These are phyloP conservation scores for Scedosporium dehoogii DNA, from an alignment of 2,329 filamentous ascomycete species.

Conservation along the genomic window DNA sequence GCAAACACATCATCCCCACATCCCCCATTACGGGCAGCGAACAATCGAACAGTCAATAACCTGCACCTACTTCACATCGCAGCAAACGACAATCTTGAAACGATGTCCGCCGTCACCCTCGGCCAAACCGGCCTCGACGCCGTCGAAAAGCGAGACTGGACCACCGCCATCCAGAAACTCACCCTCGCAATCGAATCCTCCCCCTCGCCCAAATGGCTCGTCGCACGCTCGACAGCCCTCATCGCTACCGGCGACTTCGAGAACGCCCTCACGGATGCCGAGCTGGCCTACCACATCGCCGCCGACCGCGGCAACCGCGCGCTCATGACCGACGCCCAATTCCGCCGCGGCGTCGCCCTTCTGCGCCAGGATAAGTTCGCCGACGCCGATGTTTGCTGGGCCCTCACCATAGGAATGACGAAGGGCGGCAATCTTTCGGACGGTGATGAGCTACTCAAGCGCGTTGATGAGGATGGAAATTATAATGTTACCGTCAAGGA, in stretches of 20 bases:
- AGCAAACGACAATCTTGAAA: background rate
- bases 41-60: background rate
- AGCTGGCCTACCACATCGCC: slow-evolving; percentile 53
- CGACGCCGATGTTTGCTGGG: slow-evolving; percentile 64
- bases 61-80: background rate
- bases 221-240: slow-evolving; percentile 72
- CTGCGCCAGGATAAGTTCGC: slow-evolving; percentile 61
- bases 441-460: slow-evolving; percentile 3
- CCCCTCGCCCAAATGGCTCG: slow-evolving; percentile 65
- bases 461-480: slow-evolving; percentile 33
- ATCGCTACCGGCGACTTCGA: slow-evolving; percentile 51
- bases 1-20: too few relatives aligned
- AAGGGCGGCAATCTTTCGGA: slow-evolving; percentile 18
- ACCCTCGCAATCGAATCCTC: slow-evolving; percentile 57
- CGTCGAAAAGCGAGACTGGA: slow-evolving; percentile 52
- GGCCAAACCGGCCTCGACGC: slow-evolving; percentile 55
- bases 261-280: slow-evolving; percentile 59
- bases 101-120: slow-evolving; percentile 41
- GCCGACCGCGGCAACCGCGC: slow-evolving; percentile 62
- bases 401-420: slow-evolving; percentile 38
- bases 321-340: slow-evolving; percentile 70
- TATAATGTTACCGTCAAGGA: slow-evolving; percentile 30
- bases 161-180: slow-evolving; percentile 57
- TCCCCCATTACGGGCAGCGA: background rate
- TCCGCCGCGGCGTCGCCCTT: slow-evolving; percentile 66